Conservation (phyloP, 352 stramenopile species). For the Elongisporangium undulatum region DNA sequence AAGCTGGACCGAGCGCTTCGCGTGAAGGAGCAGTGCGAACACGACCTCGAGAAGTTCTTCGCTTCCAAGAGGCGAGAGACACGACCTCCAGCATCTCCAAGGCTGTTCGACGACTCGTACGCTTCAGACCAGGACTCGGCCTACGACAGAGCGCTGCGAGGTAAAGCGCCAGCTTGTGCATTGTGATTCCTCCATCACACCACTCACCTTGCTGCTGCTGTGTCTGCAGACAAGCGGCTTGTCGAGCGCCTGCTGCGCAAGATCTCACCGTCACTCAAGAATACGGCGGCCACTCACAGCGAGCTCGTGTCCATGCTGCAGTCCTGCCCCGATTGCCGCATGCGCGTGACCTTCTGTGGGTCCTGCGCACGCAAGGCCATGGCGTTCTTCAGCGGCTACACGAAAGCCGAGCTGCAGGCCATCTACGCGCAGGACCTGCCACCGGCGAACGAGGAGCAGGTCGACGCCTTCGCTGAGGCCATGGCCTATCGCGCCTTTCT, state of each 20-base stretch:
- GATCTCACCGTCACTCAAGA: conserved; percentile 57
- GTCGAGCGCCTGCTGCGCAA: conserved; percentile 61
- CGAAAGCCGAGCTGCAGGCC: conserved; percentile 37
- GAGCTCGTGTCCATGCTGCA: conserved; percentile 62
- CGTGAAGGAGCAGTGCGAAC: conserved; percentile 50
- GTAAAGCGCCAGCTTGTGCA: conserved; percentile 7
- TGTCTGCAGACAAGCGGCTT: conserved; percentile 34
- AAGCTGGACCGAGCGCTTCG: conserved; percentile 56
- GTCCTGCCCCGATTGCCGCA: conserved; percentile 42
- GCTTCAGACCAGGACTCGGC: conserved; percentile 23
- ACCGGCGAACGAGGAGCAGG: conserved; percentile 33
- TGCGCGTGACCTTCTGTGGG: conserved; percentile 48
- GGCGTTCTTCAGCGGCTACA: conserved; percentile 66
- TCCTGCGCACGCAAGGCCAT: conserved; percentile 36
- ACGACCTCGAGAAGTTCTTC: conserved; percentile 34
- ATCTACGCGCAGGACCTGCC: conserved; percentile 58
- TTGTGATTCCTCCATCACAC: neutral
- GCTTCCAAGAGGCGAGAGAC: conserved; percentile 24
- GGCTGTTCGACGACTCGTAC: neutral
- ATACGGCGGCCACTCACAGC: conserved; percentile 38
- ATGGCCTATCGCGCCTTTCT: conserved; percentile 33
- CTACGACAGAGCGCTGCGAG: conserved; percentile 30
- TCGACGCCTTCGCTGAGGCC: conserved; percentile 35
- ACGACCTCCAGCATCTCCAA: neutral
- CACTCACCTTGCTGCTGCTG: conserved; percentile 4